Evolutionary conservation across 2,329 filamentous ascomycete genomes (phyloP), one percentile per base, ranked within the genome.

Genomic region (Fusarium sterilihyphosum): DNA sequence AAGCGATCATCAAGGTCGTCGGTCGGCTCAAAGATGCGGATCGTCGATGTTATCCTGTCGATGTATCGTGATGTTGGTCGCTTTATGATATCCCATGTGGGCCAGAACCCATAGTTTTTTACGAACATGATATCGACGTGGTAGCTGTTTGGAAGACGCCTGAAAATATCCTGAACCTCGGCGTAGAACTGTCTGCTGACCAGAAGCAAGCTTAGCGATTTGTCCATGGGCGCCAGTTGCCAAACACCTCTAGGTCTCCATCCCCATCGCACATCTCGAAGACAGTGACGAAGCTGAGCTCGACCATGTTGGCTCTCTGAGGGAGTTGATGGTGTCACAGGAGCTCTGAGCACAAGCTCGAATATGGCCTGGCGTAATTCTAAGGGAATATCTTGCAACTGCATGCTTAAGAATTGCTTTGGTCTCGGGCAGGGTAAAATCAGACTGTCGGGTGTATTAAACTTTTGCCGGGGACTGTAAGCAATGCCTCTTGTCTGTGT

Each of bases 41-140:
- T 8, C 0, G 49, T 62, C 22, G 54, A 52, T 6, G 43, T 43
- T 4, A 74, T 17, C 20, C 46, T 58, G 18, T 67, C 38, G 12
- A 73, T 44, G n/a, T 71, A 56, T 11, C 41, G 33, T 14, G 58
- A 58, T 5, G 9, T n/a, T 2, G 71, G 71, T 1, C 13, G 46
- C 26, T 61, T 66, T 2, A 24, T 31, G 5, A 73, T 17, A 9
- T 44, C 16, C 62, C 59, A 74, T 2, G 71, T 71, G 0, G 59
- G 35, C 71, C 59, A 74, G 1, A 71, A 26, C 4, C 71, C 67
- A 12, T 37, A 31, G 14, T 54, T 17, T 8, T 71, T 71, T 1
- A 74, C 38, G 18, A 71, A 52, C 61, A 71, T 74, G 16, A 74
- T 41, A 16, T 74, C 67, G 18, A 74, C 58, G 6, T 74, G 38